Conservation (phyloP, 768 basidiomycete species). For the Pleurotus cornucopiae region DNA sequence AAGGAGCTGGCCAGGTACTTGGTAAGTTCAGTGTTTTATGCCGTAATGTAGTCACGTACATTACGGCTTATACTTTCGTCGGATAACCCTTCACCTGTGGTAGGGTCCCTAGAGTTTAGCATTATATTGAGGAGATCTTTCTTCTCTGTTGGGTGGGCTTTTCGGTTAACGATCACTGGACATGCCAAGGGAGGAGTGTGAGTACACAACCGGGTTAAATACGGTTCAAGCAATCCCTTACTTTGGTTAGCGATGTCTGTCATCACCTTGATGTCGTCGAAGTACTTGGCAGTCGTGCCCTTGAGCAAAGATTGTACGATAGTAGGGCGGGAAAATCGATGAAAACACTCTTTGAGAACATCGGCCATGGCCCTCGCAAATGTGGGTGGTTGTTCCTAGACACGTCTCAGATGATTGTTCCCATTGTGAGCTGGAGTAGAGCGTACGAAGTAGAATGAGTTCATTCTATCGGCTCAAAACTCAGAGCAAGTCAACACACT, state of each 20-base stretch:
- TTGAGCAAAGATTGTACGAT: conserved; percentile 31
- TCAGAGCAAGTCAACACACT: not conserved
- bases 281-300: conserved; percentile 31
- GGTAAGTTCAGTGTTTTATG: not conserved
- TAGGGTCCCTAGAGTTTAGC: conserved; percentile 38
- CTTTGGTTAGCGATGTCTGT: conserved; percentile 34
- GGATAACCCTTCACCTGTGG: conserved; percentile 36
- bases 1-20: conserved; percentile 24
- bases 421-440: not conserved
- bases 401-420: not conserved
- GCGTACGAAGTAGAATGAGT: conserved; percentile 40
- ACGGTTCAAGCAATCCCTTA: conserved; percentile 14
- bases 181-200: not conserved
- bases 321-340: conserved; percentile 28
- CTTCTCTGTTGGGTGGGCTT: conserved; percentile 30
- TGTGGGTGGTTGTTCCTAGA: conserved; percentile 28
- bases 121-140: conserved; percentile 44
- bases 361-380: conserved; percentile 37
- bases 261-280: conserved; percentile 37
- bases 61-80: conserved; percentile 40
- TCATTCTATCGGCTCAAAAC: conserved; percentile 24
- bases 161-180: conserved; percentile 35
- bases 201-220: too few species aligned
- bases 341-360: conserved; percentile 33
- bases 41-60: conserved; percentile 17